A percentile compares a stretch with the other conserved stretches of the same genome.
phyloP scores from a whole-genome alignment of 164 flowering plant species.

The Malania oleifera region DNA sequence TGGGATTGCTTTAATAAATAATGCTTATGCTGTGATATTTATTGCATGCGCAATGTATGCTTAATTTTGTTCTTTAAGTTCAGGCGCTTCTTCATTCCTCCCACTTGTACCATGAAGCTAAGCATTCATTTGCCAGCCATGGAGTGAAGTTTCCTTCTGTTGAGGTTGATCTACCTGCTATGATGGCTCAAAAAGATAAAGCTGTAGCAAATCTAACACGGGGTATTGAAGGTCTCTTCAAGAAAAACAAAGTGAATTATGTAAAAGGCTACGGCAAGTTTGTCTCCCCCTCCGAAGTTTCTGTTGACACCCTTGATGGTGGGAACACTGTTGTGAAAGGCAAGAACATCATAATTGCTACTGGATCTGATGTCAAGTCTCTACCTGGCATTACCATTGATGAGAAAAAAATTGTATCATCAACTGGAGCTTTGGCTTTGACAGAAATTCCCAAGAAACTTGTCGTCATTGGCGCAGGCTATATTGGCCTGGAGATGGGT shows the following conservation, averaged over 20 bases:
- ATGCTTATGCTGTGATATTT: no score
- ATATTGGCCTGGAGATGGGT: conserved; percentile 93
- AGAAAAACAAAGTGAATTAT: conserved; percentile 88
- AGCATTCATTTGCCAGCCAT: conserved; percentile 69
- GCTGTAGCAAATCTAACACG: conserved; percentile 67
- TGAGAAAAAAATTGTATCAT: conserved; percentile 84
- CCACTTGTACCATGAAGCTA: conserved; percentile 94
- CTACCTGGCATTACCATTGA: conserved; percentile 86
- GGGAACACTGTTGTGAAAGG: conserved; percentile 68
- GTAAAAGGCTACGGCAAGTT: conserved; percentile 89
- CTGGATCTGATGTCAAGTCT: conserved; percentile 88
- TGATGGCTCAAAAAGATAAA: conserved; percentile 89
- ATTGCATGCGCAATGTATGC: background rate
- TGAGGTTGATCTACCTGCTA: conserved; percentile 85
- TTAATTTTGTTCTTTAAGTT: conserved; percentile 5
- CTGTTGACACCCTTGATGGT: conserved; percentile 79
- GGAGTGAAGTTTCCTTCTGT: conserved; percentile 76
- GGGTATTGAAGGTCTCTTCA: conserved; percentile 92
- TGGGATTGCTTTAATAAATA: no score
- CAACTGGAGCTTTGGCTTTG: conserved; percentile 84
- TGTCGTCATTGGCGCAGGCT: conserved; percentile 87
- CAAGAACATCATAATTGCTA: conserved; percentile 82
- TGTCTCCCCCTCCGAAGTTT: conserved; percentile 72
- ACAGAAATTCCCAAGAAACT: conserved; percentile 78
- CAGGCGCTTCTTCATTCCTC: conserved; percentile 95